Percentiles rank a stretch among this genome's conserved stretches.
These are phyloP conservation scores for Yarrowia sp. DNA, from an alignment of 805 yeast species.

Conservation along the genomic window DNA sequence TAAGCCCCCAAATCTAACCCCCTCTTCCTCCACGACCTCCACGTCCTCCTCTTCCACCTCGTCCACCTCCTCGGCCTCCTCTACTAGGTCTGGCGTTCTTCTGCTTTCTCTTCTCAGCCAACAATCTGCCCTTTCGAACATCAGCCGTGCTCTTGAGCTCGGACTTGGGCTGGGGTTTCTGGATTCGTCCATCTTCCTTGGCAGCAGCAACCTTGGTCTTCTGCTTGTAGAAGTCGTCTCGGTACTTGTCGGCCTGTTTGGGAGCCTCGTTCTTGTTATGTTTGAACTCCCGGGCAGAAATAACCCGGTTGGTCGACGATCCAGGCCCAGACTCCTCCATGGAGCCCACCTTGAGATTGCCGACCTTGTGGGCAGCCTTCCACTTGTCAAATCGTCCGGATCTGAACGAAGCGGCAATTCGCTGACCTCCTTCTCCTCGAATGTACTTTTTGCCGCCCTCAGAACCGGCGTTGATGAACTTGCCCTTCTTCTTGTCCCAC, in stretches of 20 bases:
- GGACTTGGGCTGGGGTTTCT: slow-evolving; percentile 21
- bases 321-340: slow-evolving; percentile 43
- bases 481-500: slow-evolving; percentile 94
- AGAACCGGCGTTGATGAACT: slow-evolving; percentile 76
- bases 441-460: slow-evolving; percentile 71
- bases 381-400: slow-evolving; percentile 92
- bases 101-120: slow-evolving; percentile 66
- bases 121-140: slow-evolving; percentile 71
- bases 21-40: neutral
- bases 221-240: slow-evolving; percentile 83
- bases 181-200: slow-evolving; percentile 55
- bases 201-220: slow-evolving; percentile 81
- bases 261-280: slow-evolving; percentile 80
- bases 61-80: slow-evolving; percentile 38
- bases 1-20: neutral
- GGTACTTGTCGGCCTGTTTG: slow-evolving; percentile 78
- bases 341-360: slow-evolving; percentile 51
- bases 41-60: neutral
- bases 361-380: slow-evolving; percentile 66
- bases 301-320: slow-evolving; percentile 36
- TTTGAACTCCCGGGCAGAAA: slow-evolving; percentile 44
- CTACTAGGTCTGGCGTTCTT: slow-evolving; percentile 77
- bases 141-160: slow-evolving; percentile 70
- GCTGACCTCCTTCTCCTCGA: slow-evolving; percentile 91
- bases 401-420: slow-evolving; percentile 84